phyloP scores from a whole-genome alignment of 228 moss, liverwort and hornwort genomes.

The Sphagnum fallax region DNA sequence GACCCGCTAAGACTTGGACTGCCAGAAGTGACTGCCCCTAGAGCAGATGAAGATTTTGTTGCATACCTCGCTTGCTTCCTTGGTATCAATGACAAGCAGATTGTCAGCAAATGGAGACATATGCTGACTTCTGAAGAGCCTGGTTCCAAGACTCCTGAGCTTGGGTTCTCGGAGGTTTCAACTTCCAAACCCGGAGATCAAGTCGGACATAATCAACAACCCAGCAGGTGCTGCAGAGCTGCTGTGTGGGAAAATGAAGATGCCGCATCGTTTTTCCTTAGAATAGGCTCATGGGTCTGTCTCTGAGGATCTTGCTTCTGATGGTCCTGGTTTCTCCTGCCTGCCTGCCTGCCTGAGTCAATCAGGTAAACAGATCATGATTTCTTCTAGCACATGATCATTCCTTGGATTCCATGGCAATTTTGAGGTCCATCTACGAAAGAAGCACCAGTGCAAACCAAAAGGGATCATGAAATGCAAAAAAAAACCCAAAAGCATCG shows the following conservation, averaged over 20 bases:
- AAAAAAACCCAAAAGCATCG: too few species aligned
- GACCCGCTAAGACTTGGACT: conserved; percentile 22
- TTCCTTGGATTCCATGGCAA: too few species aligned
- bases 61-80: conserved; percentile 27
- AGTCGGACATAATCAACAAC: neutral
- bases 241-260: conserved; percentile 31
- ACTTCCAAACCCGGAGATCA: neutral
- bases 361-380: too few species aligned
- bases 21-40: conserved; percentile 13
- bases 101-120: conserved; percentile 23
- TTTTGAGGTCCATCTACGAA: too few species aligned
- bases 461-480: too few species aligned
- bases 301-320: conserved; percentile 33
- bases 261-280: conserved; percentile 32
- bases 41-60: conserved; percentile 38
- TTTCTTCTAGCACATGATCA: too few species aligned
- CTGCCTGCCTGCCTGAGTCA: too few species aligned
- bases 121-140: conserved; percentile 15
- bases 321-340: conserved; percentile 6
- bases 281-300: conserved; percentile 40
- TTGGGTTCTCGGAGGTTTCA: neutral
- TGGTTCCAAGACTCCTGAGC: too few species aligned
- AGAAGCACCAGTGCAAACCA: too few species aligned
- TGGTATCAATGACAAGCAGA: conserved; percentile 35
- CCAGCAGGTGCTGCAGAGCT: neutral